Conservation (phyloP, 805 yeast species). For the Starmerella ratchasimensis region DNA sequence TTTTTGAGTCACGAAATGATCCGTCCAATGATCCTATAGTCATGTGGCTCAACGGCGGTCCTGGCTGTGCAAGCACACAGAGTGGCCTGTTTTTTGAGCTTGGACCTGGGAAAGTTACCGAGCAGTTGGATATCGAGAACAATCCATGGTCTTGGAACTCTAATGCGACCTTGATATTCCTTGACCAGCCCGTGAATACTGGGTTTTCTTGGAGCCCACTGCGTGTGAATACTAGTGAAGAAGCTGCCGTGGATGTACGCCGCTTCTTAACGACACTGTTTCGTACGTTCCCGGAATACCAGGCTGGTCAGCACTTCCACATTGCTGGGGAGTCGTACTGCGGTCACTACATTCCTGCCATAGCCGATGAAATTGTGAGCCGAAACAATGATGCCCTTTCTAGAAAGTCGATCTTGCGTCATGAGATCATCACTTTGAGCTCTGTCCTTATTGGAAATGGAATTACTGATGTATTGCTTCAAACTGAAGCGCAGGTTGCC, state of each 20-base stretch:
- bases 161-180: conserved; percentile 76
- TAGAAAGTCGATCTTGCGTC: too few species aligned
- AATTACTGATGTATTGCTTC: conserved; percentile 69
- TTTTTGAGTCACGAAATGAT: conserved; percentile 80
- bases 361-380: conserved; percentile 41
- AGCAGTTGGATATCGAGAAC: conserved; percentile 32
- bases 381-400: conserved; percentile 21
- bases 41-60: conserved; percentile 90
- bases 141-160: conserved; percentile 85
- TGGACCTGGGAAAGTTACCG: conserved; percentile 69
- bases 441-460: conserved; percentile 88
- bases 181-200: conserved; percentile 88
- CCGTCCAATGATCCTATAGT: conserved; percentile 76
- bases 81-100: conserved; percentile 83
- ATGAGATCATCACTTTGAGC: conserved; percentile 42
- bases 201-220: conserved; percentile 74
- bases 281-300: conserved; percentile 65
- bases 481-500: conserved; percentile 67
- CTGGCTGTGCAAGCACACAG: conserved; percentile 72
- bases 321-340: conserved; percentile 91
- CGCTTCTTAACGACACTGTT: conserved; percentile 73
- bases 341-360: conserved; percentile 84
- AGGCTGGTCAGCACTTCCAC: conserved; percentile 43
- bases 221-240: conserved; percentile 41
- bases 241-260: conserved; percentile 82